Evolutionary conservation across 805 yeast genomes (phyloP).

Genomic region (Saccharomycopsis javanensis): DNA sequence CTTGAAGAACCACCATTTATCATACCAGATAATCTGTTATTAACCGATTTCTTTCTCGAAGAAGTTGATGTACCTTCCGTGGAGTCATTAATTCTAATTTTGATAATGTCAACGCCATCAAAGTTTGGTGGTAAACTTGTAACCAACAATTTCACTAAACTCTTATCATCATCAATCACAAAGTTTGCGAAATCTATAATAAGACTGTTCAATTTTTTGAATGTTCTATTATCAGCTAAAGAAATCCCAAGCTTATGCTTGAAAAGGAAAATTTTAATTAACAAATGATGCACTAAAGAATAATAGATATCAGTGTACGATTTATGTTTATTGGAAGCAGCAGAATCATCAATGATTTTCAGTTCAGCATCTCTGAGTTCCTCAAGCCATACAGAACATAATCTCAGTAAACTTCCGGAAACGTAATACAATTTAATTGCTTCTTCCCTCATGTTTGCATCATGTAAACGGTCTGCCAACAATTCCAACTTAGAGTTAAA

Average conservation of each 20-base stretch:
- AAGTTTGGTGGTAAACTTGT: neutral
- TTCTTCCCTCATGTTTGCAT: slow-evolving; percentile 48
- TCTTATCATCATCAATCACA: neutral
- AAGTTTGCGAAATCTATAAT: slow-evolving; percentile 49
- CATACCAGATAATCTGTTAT: neutral
- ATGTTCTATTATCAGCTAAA: slow-evolving; percentile 27
- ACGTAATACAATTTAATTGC: slow-evolving; percentile 74
- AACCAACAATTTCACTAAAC: neutral
- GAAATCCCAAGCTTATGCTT: slow-evolving; percentile 14
- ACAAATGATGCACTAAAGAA: slow-evolving; percentile 14
- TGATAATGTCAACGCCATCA: neutral
- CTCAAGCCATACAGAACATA: slow-evolving; percentile 72
- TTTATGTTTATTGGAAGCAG: slow-evolving; percentile 19
- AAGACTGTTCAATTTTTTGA: slow-evolving; percentile 30
- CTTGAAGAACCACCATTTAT: slow-evolving; percentile 10
- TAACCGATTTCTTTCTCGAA: neutral
- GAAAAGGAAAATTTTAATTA: slow-evolving; percentile 15
- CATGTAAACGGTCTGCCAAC: slow-evolving; percentile 70
- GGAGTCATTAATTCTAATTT: neutral
- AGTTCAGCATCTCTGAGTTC: slow-evolving; percentile 50
- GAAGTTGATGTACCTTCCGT: neutral
- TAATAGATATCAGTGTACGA: slow-evolving; percentile 22
- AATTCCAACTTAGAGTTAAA: slow-evolving; percentile 48
- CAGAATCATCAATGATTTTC: slow-evolving; percentile 4
- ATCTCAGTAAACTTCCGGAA: slow-evolving; percentile 71